Conservation (phyloP, 495 filamentous ascomycete genomes). For the Jackrogersella multiformis region DNA sequence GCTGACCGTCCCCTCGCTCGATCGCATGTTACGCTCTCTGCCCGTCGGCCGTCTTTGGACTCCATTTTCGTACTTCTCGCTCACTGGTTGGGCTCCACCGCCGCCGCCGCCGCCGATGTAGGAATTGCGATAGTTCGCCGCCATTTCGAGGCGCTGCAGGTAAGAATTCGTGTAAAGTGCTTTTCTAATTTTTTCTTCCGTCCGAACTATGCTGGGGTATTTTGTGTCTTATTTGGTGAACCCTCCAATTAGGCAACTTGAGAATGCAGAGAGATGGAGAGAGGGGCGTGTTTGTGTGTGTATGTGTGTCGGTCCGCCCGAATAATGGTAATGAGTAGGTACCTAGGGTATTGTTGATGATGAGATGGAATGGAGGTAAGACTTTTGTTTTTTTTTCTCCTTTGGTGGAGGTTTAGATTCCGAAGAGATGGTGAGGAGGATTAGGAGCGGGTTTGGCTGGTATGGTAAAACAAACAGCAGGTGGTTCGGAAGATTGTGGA, state of each 20-base stretch:
- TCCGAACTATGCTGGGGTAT: slow-evolving; percentile 22
- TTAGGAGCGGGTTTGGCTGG: slow-evolving; percentile 13
- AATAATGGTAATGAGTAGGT: too few species aligned
- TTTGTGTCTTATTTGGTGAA: slow-evolving; percentile 20
- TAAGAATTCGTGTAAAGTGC: slow-evolving; percentile 5
- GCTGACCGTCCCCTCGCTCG: slow-evolving; percentile 81
- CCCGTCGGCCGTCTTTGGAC: slow-evolving; percentile 49
- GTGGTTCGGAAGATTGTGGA: slow-evolving; percentile 22
- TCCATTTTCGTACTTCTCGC: slow-evolving; percentile 53
- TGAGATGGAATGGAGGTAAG: slow-evolving; percentile 44
- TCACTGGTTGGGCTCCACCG: slow-evolving; percentile 30
- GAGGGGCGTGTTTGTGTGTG: too few species aligned
- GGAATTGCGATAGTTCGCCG: slow-evolving; percentile 57
- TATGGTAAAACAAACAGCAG: slow-evolving; percentile 24
- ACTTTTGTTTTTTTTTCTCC: too few species aligned
- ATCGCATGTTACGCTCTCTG: slow-evolving; percentile 56
- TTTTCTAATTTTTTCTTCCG: too few species aligned
- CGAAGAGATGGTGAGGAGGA: slow-evolving; percentile 20
- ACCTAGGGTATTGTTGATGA: neutral
- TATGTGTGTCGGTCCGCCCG: too few species aligned
- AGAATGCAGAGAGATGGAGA: slow-evolving; percentile 16
- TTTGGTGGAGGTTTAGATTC: slow-evolving; percentile 27
- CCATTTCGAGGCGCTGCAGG: slow-evolving; percentile 46
- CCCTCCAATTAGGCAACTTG: slow-evolving; percentile 24
- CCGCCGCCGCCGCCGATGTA: slow-evolving; percentile 46